phyloP scores from a whole-genome alignment of 1,139 yeast species.

The Taphrina wiesneri region DNA sequence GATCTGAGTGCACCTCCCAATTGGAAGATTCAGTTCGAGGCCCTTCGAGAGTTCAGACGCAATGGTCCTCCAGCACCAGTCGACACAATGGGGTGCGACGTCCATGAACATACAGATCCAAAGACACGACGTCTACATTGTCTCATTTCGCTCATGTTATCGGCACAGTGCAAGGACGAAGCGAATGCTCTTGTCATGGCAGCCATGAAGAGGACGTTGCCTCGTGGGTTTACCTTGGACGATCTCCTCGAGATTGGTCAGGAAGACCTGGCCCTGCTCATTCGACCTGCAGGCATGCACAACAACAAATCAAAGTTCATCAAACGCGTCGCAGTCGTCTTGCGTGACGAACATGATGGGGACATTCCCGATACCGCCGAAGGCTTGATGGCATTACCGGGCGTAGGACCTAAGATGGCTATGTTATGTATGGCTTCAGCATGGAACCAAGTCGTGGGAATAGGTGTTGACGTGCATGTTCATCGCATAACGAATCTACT shows the following conservation, averaged over 20 bases:
- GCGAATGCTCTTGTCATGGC: constrained; percentile 73
- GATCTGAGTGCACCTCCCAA: constrained; percentile 20
- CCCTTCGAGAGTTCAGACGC: constrained; percentile 56
- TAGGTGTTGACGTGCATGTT: constrained; percentile 93
- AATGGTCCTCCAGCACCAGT: constrained; percentile 64
- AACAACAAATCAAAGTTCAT: constrained; percentile 72
- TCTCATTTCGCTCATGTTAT: constrained; percentile 46
- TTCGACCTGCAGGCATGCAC: constrained; percentile 86
- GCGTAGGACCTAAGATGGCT: constrained; percentile 97
- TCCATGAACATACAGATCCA: constrained; percentile 51
- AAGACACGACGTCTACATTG: constrained; percentile 40
- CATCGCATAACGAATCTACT: constrained; percentile 65
- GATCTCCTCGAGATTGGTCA: constrained; percentile 56
- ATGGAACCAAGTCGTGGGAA: constrained; percentile 72
- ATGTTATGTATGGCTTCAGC: constrained; percentile 76
- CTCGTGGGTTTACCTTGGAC: constrained; percentile 45
- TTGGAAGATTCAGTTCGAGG: constrained; percentile 20
- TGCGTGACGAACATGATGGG: constrained; percentile 56
- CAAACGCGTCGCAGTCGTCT: constrained; percentile 59
- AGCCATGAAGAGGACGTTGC: constrained; percentile 55
- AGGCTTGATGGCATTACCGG: constrained; percentile 69
- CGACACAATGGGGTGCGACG: constrained; percentile 87
- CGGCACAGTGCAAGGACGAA: constrained; percentile 92
- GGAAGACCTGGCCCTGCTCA: constrained; percentile 60
- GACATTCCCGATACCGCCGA: constrained; percentile 66